A percentile compares a stretch with the other conserved stretches of the same genome.
phyloP scores from a whole-genome alignment of 139 green algal species.

The Tetraselmis chui region DNA sequence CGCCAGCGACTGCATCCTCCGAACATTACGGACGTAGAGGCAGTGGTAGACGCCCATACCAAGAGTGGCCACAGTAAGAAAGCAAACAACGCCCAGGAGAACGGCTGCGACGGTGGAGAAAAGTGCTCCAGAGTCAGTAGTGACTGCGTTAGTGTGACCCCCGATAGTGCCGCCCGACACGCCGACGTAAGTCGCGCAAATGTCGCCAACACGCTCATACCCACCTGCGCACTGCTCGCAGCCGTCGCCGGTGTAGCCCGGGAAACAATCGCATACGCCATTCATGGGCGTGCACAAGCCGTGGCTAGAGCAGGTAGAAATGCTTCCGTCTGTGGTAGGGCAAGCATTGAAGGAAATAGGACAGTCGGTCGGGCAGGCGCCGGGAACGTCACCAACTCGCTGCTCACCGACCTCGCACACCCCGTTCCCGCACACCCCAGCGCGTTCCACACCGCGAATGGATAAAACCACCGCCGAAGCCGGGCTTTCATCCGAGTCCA shows the following conservation, averaged over 20 bases:
- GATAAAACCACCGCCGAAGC: not conserved
- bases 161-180: not conserved
- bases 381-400: not conserved
- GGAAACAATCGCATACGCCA: not conserved
- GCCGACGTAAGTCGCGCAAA: not conserved
- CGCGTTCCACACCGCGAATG: conserved; percentile 5
- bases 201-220: not conserved
- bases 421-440: conserved; percentile 39
- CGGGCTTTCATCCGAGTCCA: not conserved
- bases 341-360: not conserved
- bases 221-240: not conserved
- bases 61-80: not conserved
- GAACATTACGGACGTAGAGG: not conserved
- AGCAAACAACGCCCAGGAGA: not conserved
- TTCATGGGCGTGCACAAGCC: not conserved
- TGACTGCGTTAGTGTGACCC: not conserved
- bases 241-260: not conserved
- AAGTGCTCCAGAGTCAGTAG: not conserved
- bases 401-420: conserved; percentile 36
- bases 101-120: not conserved
- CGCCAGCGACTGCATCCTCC: not conserved
- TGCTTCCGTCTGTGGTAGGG: not conserved
- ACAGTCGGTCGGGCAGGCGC: not conserved
- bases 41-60: not conserved
- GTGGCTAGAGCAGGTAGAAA: not conserved